Conservation (phyloP, 1,284 basidiomycete species). For the Tranzscheliella williamsii region DNA sequence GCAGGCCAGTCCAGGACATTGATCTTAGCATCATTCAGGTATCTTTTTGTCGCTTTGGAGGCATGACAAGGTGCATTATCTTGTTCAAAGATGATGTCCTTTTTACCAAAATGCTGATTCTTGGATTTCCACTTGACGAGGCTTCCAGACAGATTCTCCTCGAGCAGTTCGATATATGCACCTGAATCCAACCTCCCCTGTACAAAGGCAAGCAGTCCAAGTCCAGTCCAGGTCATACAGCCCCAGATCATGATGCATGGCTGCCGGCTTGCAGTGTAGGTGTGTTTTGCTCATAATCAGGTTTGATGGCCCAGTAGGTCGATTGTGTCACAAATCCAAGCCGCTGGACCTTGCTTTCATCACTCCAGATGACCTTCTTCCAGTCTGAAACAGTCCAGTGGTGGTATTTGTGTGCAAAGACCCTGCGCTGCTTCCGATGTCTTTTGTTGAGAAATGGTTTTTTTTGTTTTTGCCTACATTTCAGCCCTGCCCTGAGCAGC, state of each 20-base stretch:
- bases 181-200: conserved; percentile 59
- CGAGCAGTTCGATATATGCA: conserved; percentile 58
- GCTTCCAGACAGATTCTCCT: conserved; percentile 55
- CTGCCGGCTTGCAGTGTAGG: conserved; percentile 10
- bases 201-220: conserved; percentile 3
- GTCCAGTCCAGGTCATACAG: conserved; percentile 8
- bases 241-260: conserved; percentile 18
- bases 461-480: neutral
- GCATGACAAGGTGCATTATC: conserved; percentile 60
- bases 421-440: conserved; percentile 1
- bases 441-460: neutral
- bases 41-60: conserved; percentile 6
- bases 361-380: conserved; percentile 10
- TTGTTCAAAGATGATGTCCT: conserved; percentile 60
- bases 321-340: conserved; percentile 2
- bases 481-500: neutral
- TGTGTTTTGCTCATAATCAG: neutral
- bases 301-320: conserved; percentile 2
- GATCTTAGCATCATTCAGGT: conserved; percentile 53
- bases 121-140: conserved; percentile 29
- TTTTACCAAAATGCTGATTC: conserved; percentile 1
- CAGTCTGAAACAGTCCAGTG: conserved; percentile 16
- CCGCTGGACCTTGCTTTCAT: conserved; percentile 12
- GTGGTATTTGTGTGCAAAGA: conserved; percentile 5
- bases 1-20: conserved; percentile 57